phyloP scores from a whole-genome alignment of 208 protist species.

The Acanthamoeba culbertsoni region DNA sequence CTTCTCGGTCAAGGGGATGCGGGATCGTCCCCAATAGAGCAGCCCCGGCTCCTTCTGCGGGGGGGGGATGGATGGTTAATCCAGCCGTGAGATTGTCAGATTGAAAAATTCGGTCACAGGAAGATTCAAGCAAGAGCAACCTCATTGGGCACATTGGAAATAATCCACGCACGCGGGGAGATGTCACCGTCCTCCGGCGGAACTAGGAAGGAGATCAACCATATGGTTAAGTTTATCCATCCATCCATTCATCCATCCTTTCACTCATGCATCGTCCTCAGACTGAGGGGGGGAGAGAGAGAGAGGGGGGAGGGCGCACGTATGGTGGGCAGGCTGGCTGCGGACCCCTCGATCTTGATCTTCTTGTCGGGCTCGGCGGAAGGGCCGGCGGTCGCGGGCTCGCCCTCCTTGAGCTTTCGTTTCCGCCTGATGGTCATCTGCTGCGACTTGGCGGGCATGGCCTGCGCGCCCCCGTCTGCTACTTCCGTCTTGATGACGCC shows the following conservation, averaged over 20 bases:
- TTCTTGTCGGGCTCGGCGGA: background rate
- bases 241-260: too few relatives aligned
- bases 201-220: background rate
- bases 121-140: too few relatives aligned
- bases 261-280: too few relatives aligned
- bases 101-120: too few relatives aligned
- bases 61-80: background rate
- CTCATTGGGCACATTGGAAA: background rate
- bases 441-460: background rate
- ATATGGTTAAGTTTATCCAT: too few relatives aligned
- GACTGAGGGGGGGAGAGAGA: background rate
- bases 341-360: background rate
- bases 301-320: background rate
- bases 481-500: too few relatives aligned
- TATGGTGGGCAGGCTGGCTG: background rate
- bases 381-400: background rate
- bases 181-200: background rate
- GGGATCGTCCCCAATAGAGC: constrained; percentile 10
- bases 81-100: too few relatives aligned
- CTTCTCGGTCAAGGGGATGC: background rate
- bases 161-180: background rate
- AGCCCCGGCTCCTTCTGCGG: background rate
- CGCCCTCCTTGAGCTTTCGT: background rate
- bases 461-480: background rate
- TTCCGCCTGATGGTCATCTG: background rate